Conservation (phyloP, 2,329 filamentous ascomycete species). For the Aureobasidium sp. region DNA sequence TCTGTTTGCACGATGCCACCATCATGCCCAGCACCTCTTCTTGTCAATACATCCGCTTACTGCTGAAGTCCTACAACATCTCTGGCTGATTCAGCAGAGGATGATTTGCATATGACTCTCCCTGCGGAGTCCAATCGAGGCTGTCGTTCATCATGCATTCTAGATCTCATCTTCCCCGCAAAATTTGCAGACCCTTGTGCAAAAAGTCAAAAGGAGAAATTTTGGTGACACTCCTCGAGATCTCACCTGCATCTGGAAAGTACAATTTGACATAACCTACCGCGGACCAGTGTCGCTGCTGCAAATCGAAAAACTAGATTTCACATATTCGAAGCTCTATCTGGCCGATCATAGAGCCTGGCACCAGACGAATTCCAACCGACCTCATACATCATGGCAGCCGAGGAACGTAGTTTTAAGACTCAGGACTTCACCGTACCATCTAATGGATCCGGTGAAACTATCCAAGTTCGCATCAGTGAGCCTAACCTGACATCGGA, state of each 20-base stretch:
- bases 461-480: slow-evolving; percentile 14
- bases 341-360: neutral
- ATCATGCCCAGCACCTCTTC: neutral
- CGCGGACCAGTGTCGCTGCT: neutral
- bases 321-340: neutral
- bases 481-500: slow-evolving; percentile 24
- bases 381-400: neutral
- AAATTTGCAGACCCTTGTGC: neutral
- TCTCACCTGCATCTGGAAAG: neutral
- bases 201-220: slow-evolving; percentile 7
- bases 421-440: slow-evolving; percentile 2
- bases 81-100: no score
- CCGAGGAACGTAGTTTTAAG: neutral
- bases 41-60: neutral
- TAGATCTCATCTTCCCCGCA: neutral
- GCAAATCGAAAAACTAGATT: fast-evolving
- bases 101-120: no score
- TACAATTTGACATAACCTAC: neutral
- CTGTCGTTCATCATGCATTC: neutral
- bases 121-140: neutral
- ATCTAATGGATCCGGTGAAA: slow-evolving; percentile 4
- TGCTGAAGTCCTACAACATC: no score
- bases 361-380: neutral
- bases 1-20: neutral
- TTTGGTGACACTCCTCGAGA: neutral